These are phyloP conservation scores for Tulasnella sp. DNA, from an alignment of 768 basidiomycete species.

Conservation along the genomic window DNA sequence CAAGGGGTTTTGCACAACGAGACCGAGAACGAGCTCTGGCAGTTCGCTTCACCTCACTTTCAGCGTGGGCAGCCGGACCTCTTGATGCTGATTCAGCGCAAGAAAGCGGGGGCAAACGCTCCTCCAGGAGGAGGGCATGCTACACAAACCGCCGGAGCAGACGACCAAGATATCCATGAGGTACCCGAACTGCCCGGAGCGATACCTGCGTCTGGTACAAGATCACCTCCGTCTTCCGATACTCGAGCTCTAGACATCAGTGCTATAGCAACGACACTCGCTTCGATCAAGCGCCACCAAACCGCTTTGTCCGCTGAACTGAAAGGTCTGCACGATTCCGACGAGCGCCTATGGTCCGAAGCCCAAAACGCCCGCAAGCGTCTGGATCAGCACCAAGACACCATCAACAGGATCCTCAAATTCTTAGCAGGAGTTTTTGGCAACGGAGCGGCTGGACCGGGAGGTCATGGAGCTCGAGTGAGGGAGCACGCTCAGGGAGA, in stretches of 20 bases:
- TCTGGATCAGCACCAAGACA: constrained; percentile 90
- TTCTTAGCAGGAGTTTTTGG: constrained; percentile 88
- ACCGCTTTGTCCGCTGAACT: constrained; percentile 82
- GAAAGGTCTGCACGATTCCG: constrained; percentile 75
- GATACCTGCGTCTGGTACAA: background rate
- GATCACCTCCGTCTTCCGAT: background rate
- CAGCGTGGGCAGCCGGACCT: constrained; percentile 80
- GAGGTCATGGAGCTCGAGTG: background rate
- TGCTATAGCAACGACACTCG: constrained; percentile 67
- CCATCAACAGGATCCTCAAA: constrained; percentile 87
- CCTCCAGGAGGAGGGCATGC: constrained; percentile 22
- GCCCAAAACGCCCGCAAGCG: constrained; percentile 62
- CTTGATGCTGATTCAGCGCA: constrained; percentile 77
- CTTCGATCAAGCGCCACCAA: constrained; percentile 85
- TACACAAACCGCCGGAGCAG: constrained; percentile 18
- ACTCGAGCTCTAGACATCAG: constrained; percentile 5
- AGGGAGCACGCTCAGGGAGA: constrained; percentile 1
- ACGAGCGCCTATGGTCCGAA: constrained; percentile 89
- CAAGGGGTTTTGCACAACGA: constrained; percentile 85
- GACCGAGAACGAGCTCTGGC: constrained; percentile 71
- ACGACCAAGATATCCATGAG: background rate
- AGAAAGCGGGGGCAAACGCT: constrained; percentile 45
- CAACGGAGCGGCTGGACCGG: constrained; percentile 16
- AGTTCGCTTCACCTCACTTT: constrained; percentile 88
- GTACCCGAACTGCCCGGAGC: background rate